A percentile compares a stretch with the other conserved stretches of the same genome.
phyloP scores from a whole-genome alignment of 2,329 filamentous ascomycete species.

The Neurospora sp. region DNA sequence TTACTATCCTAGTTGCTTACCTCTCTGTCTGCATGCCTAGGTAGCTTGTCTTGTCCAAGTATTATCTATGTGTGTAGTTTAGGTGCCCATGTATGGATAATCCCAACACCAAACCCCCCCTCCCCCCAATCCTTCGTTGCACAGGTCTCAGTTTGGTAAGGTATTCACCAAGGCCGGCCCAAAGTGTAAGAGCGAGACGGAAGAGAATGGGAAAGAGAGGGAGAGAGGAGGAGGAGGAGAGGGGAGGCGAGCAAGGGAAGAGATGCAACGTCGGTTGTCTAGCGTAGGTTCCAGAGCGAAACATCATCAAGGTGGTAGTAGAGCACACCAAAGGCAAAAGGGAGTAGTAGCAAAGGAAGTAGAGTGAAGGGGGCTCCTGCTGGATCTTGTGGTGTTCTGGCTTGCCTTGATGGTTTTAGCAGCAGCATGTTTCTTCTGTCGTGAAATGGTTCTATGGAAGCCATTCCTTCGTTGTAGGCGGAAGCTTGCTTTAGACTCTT shows the following conservation, averaged over 20 bases:
- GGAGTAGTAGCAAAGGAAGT: not conserved
- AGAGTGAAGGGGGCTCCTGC: not conserved
- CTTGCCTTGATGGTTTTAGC: not conserved
- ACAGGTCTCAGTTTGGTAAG: not conserved
- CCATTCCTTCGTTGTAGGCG: not conserved
- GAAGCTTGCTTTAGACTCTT: not conserved
- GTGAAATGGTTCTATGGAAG: not conserved
- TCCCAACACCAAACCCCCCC: not conserved
- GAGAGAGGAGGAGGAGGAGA: not conserved
- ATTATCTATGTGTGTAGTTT: not conserved
- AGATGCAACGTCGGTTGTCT: not conserved
- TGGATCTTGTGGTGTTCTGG: not conserved
- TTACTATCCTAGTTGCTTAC: too few relatives aligned
- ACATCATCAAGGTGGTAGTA: not conserved
- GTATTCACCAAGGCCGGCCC: not conserved
- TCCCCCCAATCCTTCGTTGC: not conserved
- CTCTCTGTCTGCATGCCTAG: not conserved
- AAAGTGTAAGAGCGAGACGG: not conserved
- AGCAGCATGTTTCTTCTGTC: not conserved
- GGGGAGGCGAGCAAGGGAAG: not conserved
- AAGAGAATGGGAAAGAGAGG: not conserved
- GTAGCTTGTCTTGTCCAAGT: not conserved
- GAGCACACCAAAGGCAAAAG: not conserved
- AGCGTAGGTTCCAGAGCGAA: not conserved
- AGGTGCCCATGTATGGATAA: not conserved